Conservation (phyloP, 768 basidiomycete species). For the Russula brevipes region DNA sequence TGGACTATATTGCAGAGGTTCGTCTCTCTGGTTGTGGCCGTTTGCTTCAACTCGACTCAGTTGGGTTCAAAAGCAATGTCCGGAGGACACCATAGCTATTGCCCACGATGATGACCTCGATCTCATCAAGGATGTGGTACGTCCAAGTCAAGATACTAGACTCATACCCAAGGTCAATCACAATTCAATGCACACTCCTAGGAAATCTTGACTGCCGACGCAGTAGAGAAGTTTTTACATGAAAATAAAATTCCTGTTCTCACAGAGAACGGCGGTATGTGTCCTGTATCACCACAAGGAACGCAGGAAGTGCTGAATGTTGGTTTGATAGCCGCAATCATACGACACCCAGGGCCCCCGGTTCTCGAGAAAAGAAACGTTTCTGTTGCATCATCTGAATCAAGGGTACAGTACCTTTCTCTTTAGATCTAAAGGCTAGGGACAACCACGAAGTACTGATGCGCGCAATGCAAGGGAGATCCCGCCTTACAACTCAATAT, state of each 20-base stretch:
- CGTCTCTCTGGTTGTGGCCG: neutral
- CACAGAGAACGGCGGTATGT: too few relatives aligned
- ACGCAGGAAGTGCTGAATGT: too few relatives aligned
- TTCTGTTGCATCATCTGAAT: neutral
- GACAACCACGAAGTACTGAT: neutral
- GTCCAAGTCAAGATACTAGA: neutral
- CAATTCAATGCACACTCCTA: neutral
- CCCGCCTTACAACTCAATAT: too few relatives aligned
- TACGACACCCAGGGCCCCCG: too few relatives aligned
- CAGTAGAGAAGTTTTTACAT: too few relatives aligned
- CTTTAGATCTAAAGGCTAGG: neutral
- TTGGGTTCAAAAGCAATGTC: neutral
- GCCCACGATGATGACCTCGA: slow-evolving; percentile 11
- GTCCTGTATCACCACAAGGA: too few relatives aligned
- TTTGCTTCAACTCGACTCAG: neutral
- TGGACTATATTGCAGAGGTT: neutral
- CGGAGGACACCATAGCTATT: neutral
- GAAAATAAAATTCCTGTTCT: too few relatives aligned
- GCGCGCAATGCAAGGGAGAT: neutral
- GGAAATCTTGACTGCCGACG: neutral
- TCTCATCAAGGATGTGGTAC: slow-evolving; percentile 3
- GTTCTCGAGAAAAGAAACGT: too few relatives aligned
- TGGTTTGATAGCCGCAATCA: too few relatives aligned
- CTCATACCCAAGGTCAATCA: neutral
- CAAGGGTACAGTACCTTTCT: neutral